phyloP scores from a whole-genome alignment of 139 green algal genomes.

The Chlamydomonas sp. region DNA sequence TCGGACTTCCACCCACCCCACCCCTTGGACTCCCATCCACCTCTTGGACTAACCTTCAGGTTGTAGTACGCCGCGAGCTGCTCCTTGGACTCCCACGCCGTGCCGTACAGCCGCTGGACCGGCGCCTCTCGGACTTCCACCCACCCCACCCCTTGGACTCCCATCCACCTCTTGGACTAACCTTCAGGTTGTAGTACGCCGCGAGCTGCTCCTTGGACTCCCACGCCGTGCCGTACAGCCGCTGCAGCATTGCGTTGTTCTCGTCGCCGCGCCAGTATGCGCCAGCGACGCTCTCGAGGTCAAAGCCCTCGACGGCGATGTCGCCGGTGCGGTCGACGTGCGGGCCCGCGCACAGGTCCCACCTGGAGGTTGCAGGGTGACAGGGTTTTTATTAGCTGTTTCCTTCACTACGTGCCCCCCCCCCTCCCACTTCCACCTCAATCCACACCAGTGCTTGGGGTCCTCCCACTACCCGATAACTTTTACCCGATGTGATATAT shows the following conservation, averaged over 20 bases:
- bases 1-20: too few relatives aligned
- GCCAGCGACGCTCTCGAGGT: conserved; percentile 86
- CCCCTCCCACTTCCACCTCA: too few relatives aligned
- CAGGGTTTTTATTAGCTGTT: too few relatives aligned
- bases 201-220: conserved; percentile 55
- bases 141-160: too few relatives aligned
- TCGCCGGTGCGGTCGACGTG: conserved; percentile 80
- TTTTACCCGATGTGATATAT: too few relatives aligned
- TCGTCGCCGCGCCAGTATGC: conserved; percentile 92
- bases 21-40: too few relatives aligned
- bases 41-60: too few relatives aligned
- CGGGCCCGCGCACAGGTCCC: conserved; percentile 59
- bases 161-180: too few relatives aligned
- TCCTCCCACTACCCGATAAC: too few relatives aligned
- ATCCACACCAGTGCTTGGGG: too few relatives aligned
- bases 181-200: conserved; percentile 71
- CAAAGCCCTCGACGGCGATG: conserved; percentile 73
- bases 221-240: conserved; percentile 95
- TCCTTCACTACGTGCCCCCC: too few relatives aligned
- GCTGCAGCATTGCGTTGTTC: conserved; percentile 69
- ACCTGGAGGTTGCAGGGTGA: background rate
- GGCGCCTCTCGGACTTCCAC: too few relatives aligned
- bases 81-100: conserved; percentile 70
- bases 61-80: conserved; percentile 68
- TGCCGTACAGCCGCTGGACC: conserved; percentile 93